A percentile compares a stretch with the other conserved stretches of the same genome.
Conservation (phyloP, 2,329 filamentous ascomycete species). For the Magnaporthiopsis rhizophila region DNA sequence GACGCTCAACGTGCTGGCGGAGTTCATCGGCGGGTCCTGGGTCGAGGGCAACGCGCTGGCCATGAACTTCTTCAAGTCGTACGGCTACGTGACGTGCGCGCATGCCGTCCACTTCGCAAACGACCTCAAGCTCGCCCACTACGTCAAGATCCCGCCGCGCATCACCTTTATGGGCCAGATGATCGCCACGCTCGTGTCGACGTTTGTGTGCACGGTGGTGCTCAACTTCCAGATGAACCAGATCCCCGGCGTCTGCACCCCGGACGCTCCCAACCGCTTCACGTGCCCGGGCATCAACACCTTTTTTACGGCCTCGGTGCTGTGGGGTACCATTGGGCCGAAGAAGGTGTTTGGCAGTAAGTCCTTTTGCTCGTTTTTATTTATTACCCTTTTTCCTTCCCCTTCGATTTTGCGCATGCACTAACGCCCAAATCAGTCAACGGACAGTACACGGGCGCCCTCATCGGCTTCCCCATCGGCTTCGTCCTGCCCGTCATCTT, state of each 20-base stretch:
- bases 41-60: slow-evolving; percentile 42
- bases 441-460: slow-evolving; percentile 38
- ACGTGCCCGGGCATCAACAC: slow-evolving; percentile 49
- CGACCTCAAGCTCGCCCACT: slow-evolving; percentile 22
- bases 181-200: slow-evolving; percentile 26
- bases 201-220: slow-evolving; percentile 27
- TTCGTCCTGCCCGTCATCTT: slow-evolving; percentile 35
- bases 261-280: slow-evolving; percentile 39
- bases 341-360: slow-evolving; percentile 37
- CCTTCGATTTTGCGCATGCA: background rate
- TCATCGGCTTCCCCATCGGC: slow-evolving; percentile 44
- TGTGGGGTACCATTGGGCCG: slow-evolving; percentile 55
- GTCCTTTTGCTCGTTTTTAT: background rate
- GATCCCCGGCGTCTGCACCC: slow-evolving; percentile 45
- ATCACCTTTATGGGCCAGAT: slow-evolving; percentile 29
- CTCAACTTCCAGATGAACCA: slow-evolving; percentile 18
- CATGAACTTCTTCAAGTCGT: slow-evolving; percentile 45
- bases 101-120: slow-evolving; percentile 19
- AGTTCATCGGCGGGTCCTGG: slow-evolving; percentile 44
- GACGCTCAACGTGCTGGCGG: slow-evolving; percentile 43
- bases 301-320: slow-evolving; percentile 52
- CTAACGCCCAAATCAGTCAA: slow-evolving; percentile 15
- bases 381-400: too few species aligned
- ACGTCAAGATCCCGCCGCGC: slow-evolving; percentile 24
- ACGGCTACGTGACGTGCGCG: slow-evolving; percentile 10